Evolutionary conservation across 2,329 filamentous ascomycete species (phyloP), one percentile per base, ranked within the genome.

Genomic region (Zasmidium cellare): DNA sequence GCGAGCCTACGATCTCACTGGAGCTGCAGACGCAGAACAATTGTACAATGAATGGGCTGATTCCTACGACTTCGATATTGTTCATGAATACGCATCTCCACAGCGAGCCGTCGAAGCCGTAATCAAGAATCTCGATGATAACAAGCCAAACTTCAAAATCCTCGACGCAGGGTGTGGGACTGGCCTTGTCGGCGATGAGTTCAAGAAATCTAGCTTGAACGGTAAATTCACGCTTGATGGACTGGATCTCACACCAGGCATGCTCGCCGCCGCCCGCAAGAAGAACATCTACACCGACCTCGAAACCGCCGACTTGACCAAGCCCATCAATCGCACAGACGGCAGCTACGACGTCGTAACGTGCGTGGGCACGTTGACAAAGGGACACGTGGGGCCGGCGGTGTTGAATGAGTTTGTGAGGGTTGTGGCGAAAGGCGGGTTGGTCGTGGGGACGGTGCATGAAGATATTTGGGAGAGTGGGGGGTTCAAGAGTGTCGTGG

Each of bases 321-420:
- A 58, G 28, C 55, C 46, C 3, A 51, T 62, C 6, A n/a, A 55
- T 2, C 47, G 57, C 14, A 45, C 46, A 22, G 59, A 62, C 50
- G 59, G 54, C 19, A 59, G 46, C 22, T 64, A 64, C 46, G 53
- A 56, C 23, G 51, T 52, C 12, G n/a, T 61, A 2, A 53, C 54
- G 9, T 64, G 59, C 56, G 61, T 64, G 9, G 61, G 61, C 0
- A 64, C 61, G 1, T 44, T 64, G 23, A 64, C 61, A 41, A 61
- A 64, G 31, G 59, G 59, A 19, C 61, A 64, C 49, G 59, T 64
- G 14, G 61, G 61, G 6, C 55, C 59, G 12, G 18, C 28, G 9
- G 53, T 55, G 2, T n/a, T 64, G 1, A 18, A 25, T 2, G 61
- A 61, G 22, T 62, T 64, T 51, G 58, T 56, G 41, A 55, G 61